Base-by-base conservation (phyloP, 208 protist species). In the Crithidia thermophila region DNA sequence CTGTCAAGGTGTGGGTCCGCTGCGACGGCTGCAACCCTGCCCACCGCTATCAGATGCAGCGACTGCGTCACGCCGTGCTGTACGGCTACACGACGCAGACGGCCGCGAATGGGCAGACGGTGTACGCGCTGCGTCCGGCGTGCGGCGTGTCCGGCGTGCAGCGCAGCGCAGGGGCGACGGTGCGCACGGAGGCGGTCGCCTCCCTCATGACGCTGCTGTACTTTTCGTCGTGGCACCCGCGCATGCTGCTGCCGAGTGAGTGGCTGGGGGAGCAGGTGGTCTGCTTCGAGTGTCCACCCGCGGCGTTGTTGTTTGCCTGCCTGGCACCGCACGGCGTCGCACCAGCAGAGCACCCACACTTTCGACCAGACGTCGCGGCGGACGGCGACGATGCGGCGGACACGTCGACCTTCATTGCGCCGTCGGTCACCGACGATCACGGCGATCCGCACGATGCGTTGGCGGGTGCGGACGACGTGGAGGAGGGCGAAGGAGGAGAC, bases 231-330 rank as follows among this genome's bases (percentile, higher is more conserved):
- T 72, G 66, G 28, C 64, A 74, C 61, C 73, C 55, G 8, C 58
- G 50, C 21, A 76, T 61, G 51, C 42, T 50, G 42, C 52, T 90
- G n/a, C 75, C 85, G 28, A 81, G 77, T 8, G 81, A 87, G 58
- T 95, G 90, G 90, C 64, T 95, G n/a, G 90, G 90, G 9, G 90
- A 95, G 71, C 74, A 88, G 16, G 79, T 93, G 28, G 76, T 80
- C 6, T 79, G 71, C 33, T 95, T 95, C 67, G 77, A 86, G 46
- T 77, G 85, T 27, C 87, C 85, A 4, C 34, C 55, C 5, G 67
- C 74, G n/a, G 55, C 67, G 42, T 59, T 76, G 10, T 20, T 90
- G 21, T 52, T 57, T 13, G 60, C 49, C 57, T 67, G n/a, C 42
- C 77, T 64, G 28, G 64, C 46, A 39, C 65, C 50, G 25, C 50